These are phyloP conservation scores for Malus sieversii DNA, from an alignment of 306 rosid species.

Conservation along the genomic window DNA sequence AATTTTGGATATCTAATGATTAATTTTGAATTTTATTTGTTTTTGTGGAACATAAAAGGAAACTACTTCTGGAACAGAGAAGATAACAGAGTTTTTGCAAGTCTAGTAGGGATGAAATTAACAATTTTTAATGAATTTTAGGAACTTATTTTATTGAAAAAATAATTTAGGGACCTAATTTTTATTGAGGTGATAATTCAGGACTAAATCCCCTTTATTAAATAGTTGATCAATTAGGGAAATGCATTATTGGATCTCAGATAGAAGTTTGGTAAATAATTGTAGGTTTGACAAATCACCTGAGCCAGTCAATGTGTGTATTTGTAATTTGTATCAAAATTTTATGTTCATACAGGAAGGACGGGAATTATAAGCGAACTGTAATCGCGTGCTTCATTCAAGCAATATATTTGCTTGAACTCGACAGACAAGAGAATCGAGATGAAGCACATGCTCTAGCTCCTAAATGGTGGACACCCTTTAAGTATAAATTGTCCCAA, in stretches of 20 bases:
- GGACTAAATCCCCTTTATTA: too few relatives aligned
- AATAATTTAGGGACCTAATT: too few relatives aligned
- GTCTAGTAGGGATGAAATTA: not conserved
- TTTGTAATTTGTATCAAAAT: not conserved
- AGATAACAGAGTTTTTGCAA: not conserved
- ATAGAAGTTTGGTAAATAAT: not conserved
- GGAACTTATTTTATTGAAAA: too few relatives aligned
- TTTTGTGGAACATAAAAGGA: not conserved
- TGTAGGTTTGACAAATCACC: not conserved
- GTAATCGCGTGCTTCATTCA: slow-evolving; percentile 91
- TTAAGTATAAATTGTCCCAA: slow-evolving; percentile 65
- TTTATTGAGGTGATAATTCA: too few relatives aligned
- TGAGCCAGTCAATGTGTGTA: not conserved
- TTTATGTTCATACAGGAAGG: slow-evolving; percentile 52
- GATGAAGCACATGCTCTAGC: slow-evolving; percentile 56
- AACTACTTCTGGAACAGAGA: not conserved
- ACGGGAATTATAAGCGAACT: slow-evolving; percentile 62
- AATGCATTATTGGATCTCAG: not conserved
- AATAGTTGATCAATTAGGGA: not conserved
- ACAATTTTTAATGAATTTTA: too few relatives aligned
- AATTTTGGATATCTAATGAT: not conserved
- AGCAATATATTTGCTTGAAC: slow-evolving; percentile 82
- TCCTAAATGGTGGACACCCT: slow-evolving; percentile 96
- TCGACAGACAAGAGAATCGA: slow-evolving; percentile 83
- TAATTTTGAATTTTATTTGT: not conserved